Percentiles rank a stretch among this genome's conserved stretches.
phyloP scores from a whole-genome alignment of 73 alveolate genomes.

The Symbiodinium pilosum region DNA sequence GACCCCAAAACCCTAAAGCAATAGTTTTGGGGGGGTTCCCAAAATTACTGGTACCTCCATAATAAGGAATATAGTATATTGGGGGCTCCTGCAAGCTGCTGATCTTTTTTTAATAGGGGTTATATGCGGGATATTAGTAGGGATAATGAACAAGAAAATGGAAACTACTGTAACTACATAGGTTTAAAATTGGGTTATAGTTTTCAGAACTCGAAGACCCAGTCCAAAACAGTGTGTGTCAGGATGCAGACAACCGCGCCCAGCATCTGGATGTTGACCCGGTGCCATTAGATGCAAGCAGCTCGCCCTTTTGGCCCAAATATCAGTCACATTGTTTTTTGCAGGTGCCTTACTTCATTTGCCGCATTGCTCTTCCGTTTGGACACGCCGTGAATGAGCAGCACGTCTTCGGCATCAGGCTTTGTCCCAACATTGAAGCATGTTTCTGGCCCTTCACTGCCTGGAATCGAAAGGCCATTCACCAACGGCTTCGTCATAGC shows the following conservation, averaged over 20 bases:
- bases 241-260: constrained; percentile 7
- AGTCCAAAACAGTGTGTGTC: not conserved
- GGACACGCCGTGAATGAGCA: not conserved
- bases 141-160: too few relatives aligned
- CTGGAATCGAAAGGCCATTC: constrained; percentile 6
- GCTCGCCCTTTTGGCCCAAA: too few relatives aligned
- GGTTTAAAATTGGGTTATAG: too few relatives aligned
- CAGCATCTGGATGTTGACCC: constrained; percentile 37
- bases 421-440: not conserved
- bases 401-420: constrained; percentile 13
- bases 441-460: not conserved
- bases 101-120: too few relatives aligned
- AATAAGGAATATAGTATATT: too few relatives aligned
- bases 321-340: not conserved
- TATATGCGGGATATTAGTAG: too few relatives aligned
- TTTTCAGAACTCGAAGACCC: too few relatives aligned
- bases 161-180: too few relatives aligned
- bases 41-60: too few relatives aligned
- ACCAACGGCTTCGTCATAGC: constrained; percentile 63
- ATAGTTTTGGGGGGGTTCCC: too few relatives aligned
- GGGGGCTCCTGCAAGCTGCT: too few relatives aligned
- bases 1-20: too few relatives aligned
- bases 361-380: constrained; percentile 42
- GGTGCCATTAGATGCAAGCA: constrained; percentile 1
- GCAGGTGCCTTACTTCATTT: constrained; percentile 65